Evolutionary conservation across 2,329 filamentous ascomycete genomes (phyloP).

Genomic region (Aspergillus quadricinctus): DNA sequence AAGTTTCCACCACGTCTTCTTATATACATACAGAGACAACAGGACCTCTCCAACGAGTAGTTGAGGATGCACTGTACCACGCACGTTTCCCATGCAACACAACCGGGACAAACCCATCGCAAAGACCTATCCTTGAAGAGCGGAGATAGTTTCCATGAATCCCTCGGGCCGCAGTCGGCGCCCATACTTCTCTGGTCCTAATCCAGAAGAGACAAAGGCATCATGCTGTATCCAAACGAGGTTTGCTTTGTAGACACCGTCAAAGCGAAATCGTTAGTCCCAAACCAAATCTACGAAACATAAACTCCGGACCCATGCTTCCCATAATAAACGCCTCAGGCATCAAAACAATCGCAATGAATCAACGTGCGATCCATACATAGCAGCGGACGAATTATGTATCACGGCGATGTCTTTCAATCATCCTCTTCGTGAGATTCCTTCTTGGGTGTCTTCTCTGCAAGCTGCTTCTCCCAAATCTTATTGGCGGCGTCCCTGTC

Average conservation of each 20-base stretch:
- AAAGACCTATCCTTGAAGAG: constrained; percentile 1
- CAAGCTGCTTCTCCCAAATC: constrained; percentile 63
- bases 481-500: constrained; percentile 69
- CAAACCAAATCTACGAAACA: constrained; percentile 1
- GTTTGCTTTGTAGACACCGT: background rate
- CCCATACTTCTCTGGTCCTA: background rate
- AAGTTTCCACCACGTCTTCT: background rate
- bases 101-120: background rate
- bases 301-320: constrained; percentile 33
- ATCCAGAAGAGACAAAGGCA: background rate
- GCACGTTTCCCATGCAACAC: background rate
- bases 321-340: constrained; percentile 30
- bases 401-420: constrained; percentile 17
- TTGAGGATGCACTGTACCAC: background rate
- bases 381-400: constrained; percentile 12
- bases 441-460: constrained; percentile 55
- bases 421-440: constrained; percentile 31
- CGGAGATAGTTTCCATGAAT: background rate
- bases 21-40: constrained; percentile 6
- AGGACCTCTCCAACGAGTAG: background rate
- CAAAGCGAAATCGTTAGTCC: constrained; percentile 3
- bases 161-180: background rate
- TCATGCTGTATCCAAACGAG: background rate
- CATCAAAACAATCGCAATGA: constrained; percentile 13
- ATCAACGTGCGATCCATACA: constrained; percentile 8